These are phyloP conservation scores for Blastocystis sp. DNA, from an alignment of 352 stramenopile genomes.

Conservation along the genomic window DNA sequence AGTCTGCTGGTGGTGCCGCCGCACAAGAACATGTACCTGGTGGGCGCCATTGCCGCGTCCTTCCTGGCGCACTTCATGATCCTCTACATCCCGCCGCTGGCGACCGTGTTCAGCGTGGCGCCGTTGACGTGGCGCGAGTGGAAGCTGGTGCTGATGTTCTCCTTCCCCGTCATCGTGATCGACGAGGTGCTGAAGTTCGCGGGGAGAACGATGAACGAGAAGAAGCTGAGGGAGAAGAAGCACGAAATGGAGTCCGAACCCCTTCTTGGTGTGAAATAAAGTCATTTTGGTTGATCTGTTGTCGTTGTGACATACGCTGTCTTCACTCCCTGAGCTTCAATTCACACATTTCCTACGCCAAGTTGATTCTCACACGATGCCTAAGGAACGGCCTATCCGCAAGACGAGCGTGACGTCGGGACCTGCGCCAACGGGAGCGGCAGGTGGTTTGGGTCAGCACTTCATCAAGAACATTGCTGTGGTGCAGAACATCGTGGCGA, in stretches of 20 bases:
- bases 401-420: conserved; percentile 60
- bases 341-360: conserved; percentile 14
- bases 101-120: conserved; percentile 87
- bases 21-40: conserved; percentile 87
- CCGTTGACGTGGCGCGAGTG: conserved; percentile 86
- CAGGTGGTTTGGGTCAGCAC: conserved; percentile 89
- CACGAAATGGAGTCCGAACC: neutral
- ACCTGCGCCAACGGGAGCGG: conserved; percentile 69
- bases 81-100: conserved; percentile 86
- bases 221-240: conserved; percentile 65
- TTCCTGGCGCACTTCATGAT: conserved; percentile 89
- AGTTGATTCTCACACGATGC: conserved; percentile 46
- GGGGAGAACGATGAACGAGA: conserved; percentile 77
- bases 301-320: conserved; percentile 61
- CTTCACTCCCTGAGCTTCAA: neutral
- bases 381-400: conserved; percentile 69
- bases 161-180: conserved; percentile 86
- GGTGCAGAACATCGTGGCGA: conserved; percentile 87
- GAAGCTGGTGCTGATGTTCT: conserved; percentile 86
- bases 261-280: conserved; percentile 8
- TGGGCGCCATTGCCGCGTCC: conserved; percentile 86
- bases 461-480: conserved; percentile 88
- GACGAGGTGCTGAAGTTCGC: conserved; percentile 89
- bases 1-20: conserved; percentile 86
- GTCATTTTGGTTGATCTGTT: neutral